Evolutionary conservation across 2,329 filamentous ascomycete genomes (phyloP).

Genomic region (Drechslera avenae): DNA sequence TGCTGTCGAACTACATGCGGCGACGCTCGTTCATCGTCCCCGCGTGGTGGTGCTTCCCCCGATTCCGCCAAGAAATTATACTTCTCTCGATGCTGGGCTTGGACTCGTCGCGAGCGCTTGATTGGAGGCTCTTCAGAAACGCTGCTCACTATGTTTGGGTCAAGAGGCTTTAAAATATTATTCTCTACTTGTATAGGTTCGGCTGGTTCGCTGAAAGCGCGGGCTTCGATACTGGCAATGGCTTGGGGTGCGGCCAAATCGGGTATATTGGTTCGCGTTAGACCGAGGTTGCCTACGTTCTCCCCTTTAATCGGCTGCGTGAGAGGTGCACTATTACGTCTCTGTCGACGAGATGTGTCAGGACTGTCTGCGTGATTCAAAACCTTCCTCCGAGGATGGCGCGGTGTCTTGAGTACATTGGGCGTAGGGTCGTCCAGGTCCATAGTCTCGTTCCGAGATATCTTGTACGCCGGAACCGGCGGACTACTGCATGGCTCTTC

Average conservation of each 20-base stretch:
- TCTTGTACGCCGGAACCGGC: slow-evolving; percentile 15
- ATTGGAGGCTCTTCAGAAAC: slow-evolving; percentile 17
- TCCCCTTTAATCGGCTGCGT: slow-evolving; percentile 27
- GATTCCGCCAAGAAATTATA: slow-evolving; percentile 34
- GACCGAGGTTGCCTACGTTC: neutral
- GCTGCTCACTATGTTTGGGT: slow-evolving; percentile 31
- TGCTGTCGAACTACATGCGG: slow-evolving; percentile 33
- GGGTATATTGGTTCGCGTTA: neutral
- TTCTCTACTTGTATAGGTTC: slow-evolving; percentile 4
- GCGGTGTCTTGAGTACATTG: slow-evolving; percentile 40
- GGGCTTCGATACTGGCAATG: slow-evolving; percentile 14
- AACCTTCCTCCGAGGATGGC: slow-evolving; percentile 12
- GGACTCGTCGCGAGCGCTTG: slow-evolving; percentile 27
- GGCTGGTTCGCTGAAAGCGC: slow-evolving; percentile 30
- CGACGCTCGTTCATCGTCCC: slow-evolving; percentile 22
- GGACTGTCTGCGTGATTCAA: slow-evolving; percentile 16
- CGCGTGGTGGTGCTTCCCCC: slow-evolving; percentile 27
- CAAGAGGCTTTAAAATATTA: slow-evolving; percentile 28
- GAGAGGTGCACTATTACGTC: slow-evolving; percentile 38
- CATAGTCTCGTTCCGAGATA: slow-evolving; percentile 48
- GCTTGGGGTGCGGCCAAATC: neutral
- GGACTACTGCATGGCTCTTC: slow-evolving; percentile 49
- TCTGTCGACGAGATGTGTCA: slow-evolving; percentile 29
- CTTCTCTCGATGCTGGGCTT: slow-evolving; percentile 11
- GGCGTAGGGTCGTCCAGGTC: slow-evolving; percentile 51